Conservation (phyloP, 225 moss, liverwort and hornwort genomes). For the Neckera pumila region DNA sequence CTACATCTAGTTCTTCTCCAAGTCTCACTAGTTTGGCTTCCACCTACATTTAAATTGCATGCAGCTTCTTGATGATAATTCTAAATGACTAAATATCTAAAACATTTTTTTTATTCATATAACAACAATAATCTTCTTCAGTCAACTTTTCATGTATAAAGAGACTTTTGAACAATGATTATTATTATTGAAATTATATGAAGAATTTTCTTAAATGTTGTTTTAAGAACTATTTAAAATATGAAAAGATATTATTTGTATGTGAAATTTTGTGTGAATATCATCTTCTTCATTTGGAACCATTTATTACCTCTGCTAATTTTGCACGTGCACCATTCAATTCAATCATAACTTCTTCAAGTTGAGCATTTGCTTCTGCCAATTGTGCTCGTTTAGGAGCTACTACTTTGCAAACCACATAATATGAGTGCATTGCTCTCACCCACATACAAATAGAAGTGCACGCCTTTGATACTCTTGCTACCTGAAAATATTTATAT, state of each 20-base stretch:
- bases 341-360: slow-evolving; percentile 58
- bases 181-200: not conserved
- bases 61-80: not conserved
- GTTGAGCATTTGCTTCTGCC: slow-evolving; percentile 63
- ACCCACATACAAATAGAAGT: slow-evolving; percentile 98
- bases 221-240: not conserved
- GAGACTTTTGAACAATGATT: not conserved
- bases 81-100: not conserved
- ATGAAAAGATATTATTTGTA: not conserved
- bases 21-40: slow-evolving; percentile 53
- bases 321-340: slow-evolving; percentile 57
- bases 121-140: fast-evolving
- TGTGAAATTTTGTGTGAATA: not conserved
- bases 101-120: not conserved
- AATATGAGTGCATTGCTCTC: slow-evolving; percentile 88
- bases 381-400: slow-evolving; percentile 80
- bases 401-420: slow-evolving; percentile 74
- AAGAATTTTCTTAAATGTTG: not conserved
- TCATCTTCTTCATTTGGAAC: not conserved
- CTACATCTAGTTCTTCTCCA: slow-evolving; percentile 41
- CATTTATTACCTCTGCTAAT: slow-evolving; percentile 43
- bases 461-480: slow-evolving; percentile 87
- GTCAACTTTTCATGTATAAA: not conserved
- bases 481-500: slow-evolving; percentile 18
- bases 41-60: slow-evolving; percentile 22